Evolutionary conservation across 106 monocot genomes (phyloP).

Genomic region (Dioscorea dumetorum): DNA sequence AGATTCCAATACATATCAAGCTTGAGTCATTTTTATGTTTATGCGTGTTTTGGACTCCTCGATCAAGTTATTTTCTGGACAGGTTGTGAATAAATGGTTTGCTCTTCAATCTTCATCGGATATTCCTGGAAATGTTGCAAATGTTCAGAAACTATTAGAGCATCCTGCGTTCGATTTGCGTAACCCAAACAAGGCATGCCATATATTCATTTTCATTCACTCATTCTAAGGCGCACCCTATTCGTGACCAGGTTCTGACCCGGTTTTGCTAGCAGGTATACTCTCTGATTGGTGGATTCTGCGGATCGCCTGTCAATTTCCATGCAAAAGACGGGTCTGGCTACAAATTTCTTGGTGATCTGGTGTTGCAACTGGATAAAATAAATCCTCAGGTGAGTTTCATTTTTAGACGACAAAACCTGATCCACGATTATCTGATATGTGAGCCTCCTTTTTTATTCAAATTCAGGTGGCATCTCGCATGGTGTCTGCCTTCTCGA

Average conservation of each 20-base stretch:
- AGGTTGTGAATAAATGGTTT: conserved; percentile 98
- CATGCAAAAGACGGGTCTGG: conserved; percentile 99
- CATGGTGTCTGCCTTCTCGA: conserved; percentile 92
- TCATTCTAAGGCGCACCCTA: too few relatives aligned
- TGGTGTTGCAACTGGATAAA: conserved; percentile 91
- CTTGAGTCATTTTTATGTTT: too few relatives aligned
- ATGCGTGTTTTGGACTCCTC: neutral
- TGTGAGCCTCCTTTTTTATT: too few relatives aligned
- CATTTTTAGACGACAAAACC: neutral
- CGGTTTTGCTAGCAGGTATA: conserved; percentile 44
- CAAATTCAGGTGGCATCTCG: conserved; percentile 75
- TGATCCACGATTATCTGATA: neutral
- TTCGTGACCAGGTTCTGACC: too few relatives aligned
- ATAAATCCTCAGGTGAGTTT: conserved; percentile 83
- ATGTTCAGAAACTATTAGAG: conserved; percentile 75
- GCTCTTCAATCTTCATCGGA: conserved; percentile 93
- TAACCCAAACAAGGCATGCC: conserved; percentile 88
- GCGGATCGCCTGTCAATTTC: conserved; percentile 87
- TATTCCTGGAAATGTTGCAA: conserved; percentile 82
- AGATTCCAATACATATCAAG: neutral
- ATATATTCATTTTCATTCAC: too few relatives aligned
- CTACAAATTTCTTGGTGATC: conserved; percentile 88
- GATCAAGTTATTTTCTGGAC: neutral
- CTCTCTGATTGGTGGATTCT: conserved; percentile 91
- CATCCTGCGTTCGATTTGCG: conserved; percentile 96